These are phyloP conservation scores for Crithidia sp. DNA, from an alignment of 208 protist genomes.

Conservation along the genomic window DNA sequence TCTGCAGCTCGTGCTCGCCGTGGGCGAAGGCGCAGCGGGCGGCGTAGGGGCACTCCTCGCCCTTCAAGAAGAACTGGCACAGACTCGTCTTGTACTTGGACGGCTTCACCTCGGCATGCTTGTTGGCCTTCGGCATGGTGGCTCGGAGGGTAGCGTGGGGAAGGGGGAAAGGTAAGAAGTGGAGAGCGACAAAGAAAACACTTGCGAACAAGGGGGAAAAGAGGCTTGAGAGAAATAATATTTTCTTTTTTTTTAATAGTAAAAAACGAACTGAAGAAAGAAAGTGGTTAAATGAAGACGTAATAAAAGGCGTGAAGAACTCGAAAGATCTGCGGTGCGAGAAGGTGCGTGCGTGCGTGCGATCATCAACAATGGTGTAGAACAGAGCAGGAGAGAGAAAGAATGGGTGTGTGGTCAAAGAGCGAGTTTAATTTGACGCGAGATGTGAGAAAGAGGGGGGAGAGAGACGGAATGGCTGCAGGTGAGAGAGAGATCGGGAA, in stretches of 20 bases:
- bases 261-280: slow-evolving; percentile 10
- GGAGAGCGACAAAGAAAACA: slow-evolving; percentile 6
- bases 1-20: slow-evolving; percentile 80
- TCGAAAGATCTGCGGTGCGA: slow-evolving; percentile 6
- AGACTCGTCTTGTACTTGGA: slow-evolving; percentile 87
- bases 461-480: background rate
- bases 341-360: background rate
- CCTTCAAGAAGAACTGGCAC: slow-evolving; percentile 71
- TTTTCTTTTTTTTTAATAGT: background rate
- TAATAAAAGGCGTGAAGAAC: background rate
- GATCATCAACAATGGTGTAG: no score
- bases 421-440: background rate
- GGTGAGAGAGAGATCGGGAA: background rate
- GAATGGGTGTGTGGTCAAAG: no score
- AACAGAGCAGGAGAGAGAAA: background rate
- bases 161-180: background rate
- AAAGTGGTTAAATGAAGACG: background rate
- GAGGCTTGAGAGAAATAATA: background rate
- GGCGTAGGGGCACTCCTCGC: slow-evolving; percentile 71
- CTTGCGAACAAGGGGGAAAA: slow-evolving; percentile 8
- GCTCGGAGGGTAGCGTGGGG: no score
- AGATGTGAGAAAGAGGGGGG: background rate
- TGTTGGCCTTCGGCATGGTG: slow-evolving; percentile 46
- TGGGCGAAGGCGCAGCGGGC: slow-evolving; percentile 84
- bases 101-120: slow-evolving; percentile 79